phyloP scores from a whole-genome alignment of 495 filamentous ascomycete genomes.

The Aspergillus incahuasiensis region DNA sequence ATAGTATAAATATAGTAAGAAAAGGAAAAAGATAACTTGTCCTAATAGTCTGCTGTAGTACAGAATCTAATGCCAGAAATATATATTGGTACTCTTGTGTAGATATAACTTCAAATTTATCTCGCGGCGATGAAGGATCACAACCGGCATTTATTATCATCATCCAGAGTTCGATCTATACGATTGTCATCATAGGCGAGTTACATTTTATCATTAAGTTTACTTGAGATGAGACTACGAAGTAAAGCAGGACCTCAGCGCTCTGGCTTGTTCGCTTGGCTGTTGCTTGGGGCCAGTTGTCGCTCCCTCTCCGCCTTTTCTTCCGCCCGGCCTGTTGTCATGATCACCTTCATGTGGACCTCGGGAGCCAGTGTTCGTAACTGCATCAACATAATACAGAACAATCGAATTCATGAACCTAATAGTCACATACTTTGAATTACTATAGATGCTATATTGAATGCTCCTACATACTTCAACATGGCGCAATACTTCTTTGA shows the following conservation, averaged over 20 bases:
- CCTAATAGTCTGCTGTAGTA: too few species aligned
- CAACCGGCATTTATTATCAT: too few species aligned
- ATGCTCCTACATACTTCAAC: constrained; percentile 11
- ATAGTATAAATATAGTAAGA: too few species aligned
- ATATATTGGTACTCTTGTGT: too few species aligned
- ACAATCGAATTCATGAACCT: not conserved
- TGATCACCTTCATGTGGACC: constrained; percentile 1
- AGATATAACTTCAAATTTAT: too few species aligned
- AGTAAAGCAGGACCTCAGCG: not conserved
- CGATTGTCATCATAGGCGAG: too few species aligned
- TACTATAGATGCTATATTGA: not conserved
- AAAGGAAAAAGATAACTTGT: too few species aligned
- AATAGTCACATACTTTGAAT: not conserved
- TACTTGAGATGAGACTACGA: not conserved
- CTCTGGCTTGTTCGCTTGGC: not conserved
- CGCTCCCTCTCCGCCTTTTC: constrained; percentile 1
- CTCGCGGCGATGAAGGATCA: too few species aligned
- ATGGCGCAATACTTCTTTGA: constrained; percentile 89
- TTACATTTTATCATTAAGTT: too few species aligned
- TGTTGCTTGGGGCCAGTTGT: not conserved
- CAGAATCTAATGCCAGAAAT: too few species aligned
- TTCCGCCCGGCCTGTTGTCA: constrained; percentile 4
- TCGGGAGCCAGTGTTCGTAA: not conserved
- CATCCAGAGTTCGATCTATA: too few species aligned
- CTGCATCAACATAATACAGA: not conserved